Percentiles rank a stretch among this genome's conserved stretches.
These are phyloP conservation scores for Lepiota brunneoincarnata DNA, from an alignment of 768 basidiomycete species.

Conservation along the genomic window DNA sequence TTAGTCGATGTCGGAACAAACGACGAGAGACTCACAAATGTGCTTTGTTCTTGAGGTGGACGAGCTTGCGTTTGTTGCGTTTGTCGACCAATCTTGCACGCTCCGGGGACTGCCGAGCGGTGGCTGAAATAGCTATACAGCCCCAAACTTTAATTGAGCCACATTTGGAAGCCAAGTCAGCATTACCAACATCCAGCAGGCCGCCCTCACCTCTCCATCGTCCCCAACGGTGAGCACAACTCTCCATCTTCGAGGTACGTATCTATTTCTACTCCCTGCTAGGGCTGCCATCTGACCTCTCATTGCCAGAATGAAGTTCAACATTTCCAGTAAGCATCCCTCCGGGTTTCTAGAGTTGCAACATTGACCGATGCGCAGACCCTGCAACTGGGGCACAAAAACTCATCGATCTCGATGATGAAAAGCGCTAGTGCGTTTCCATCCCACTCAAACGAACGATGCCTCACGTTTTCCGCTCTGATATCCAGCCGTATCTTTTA, in stretches of 20 bases:
- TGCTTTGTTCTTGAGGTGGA: slow-evolving; percentile 42
- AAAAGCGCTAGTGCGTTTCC: slow-evolving; percentile 69
- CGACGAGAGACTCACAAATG: slow-evolving; percentile 21
- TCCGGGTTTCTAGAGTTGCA: not conserved
- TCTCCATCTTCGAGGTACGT: slow-evolving; percentile 30
- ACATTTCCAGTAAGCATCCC: slow-evolving; percentile 82
- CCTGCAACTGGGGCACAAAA: slow-evolving; percentile 98
- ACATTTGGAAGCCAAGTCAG: slow-evolving; percentile 32
- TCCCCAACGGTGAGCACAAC: slow-evolving; percentile 41
- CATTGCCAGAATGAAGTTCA: slow-evolving; percentile 83
- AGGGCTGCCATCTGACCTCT: slow-evolving; percentile 16
- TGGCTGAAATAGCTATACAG: slow-evolving; percentile 60
- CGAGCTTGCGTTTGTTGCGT: slow-evolving; percentile 33
- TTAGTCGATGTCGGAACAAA: slow-evolving; percentile 13
- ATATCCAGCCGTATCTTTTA: slow-evolving; percentile 82
- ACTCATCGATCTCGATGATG: slow-evolving; percentile 91
- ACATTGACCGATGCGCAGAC: slow-evolving; percentile 45
- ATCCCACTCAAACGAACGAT: not conserved
- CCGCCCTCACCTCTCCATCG: slow-evolving; percentile 37
- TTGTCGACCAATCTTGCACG: not conserved
- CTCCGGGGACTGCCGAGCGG: slow-evolving; percentile 33
- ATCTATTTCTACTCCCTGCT: slow-evolving; percentile 9
- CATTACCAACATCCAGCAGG: slow-evolving; percentile 28
- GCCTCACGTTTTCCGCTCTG: too few relatives aligned
- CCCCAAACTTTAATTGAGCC: slow-evolving; percentile 50